A percentile compares a stretch with the other conserved stretches of the same genome.
Conservation (phyloP, 1,284 basidiomycete genomes). For the Chiua sp. region DNA sequence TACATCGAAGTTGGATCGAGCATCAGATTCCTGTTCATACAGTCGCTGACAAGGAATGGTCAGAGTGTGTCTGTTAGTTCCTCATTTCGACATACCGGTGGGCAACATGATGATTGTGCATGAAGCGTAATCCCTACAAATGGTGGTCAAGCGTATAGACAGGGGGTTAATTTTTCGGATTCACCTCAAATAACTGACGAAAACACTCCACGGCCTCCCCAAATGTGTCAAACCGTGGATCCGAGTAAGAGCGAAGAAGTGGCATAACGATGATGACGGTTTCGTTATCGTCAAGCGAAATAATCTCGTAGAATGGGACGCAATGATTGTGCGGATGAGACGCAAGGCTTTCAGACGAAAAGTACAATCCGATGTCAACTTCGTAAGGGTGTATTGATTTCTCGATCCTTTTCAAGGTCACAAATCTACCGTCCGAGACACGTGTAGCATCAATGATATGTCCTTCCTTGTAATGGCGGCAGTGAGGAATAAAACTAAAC, state of each 20-base stretch:
- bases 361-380: slow-evolving; percentile 10
- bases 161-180: too few relatives aligned
- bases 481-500: too few relatives aligned
- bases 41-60: slow-evolving; percentile 12
- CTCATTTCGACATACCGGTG: slow-evolving; percentile 12
- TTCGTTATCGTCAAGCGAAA: slow-evolving; percentile 1
- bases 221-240: slow-evolving; percentile 34
- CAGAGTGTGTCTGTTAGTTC: too few relatives aligned
- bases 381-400: slow-evolving; percentile 11
- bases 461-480: too few relatives aligned
- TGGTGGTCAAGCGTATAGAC: too few relatives aligned
- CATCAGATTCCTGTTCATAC: slow-evolving; percentile 39
- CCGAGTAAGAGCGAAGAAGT: slow-evolving; percentile 23
- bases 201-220: slow-evolving; percentile 41
- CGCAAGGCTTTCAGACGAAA: slow-evolving; percentile 1
- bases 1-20: slow-evolving; percentile 32
- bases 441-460: slow-evolving; percentile 16
- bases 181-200: slow-evolving; percentile 43
- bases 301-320: slow-evolving; percentile 18
- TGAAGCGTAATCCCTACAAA: slow-evolving; percentile 25
- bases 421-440: slow-evolving; percentile 9
- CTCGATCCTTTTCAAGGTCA: slow-evolving; percentile 13
- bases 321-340: slow-evolving; percentile 17
- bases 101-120: slow-evolving; percentile 30
- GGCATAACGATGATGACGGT: slow-evolving; percentile 27